phyloP scores from a whole-genome alignment of 805 yeast genomes.

The Ogataea siamensis region DNA sequence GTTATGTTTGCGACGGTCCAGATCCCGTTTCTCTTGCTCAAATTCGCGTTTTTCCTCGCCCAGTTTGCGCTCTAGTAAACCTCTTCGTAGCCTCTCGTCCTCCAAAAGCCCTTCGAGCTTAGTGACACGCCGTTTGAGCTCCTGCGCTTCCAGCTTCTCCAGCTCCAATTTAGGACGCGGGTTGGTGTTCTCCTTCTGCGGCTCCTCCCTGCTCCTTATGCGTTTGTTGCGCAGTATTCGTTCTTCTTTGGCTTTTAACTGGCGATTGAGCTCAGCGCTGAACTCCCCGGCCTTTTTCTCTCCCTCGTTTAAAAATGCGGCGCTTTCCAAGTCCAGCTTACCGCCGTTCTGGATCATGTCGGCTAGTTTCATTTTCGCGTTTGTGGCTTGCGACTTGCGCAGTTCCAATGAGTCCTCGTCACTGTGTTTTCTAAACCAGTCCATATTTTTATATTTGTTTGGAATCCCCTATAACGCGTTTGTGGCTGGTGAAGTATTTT shows the following conservation, averaged over 20 bases:
- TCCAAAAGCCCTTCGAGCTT: conserved; percentile 6
- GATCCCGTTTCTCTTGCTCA: conserved; percentile 3
- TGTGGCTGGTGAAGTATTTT: conserved; percentile 2
- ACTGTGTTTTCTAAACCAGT: conserved; percentile 7
- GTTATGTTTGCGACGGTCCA: conserved; percentile 4
- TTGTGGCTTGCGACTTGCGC: conserved; percentile 16
- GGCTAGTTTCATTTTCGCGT: conserved; percentile 16
- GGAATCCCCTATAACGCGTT: conserved; percentile 4
- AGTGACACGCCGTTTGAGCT: conserved; percentile 7
- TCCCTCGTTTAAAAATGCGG: conserved; percentile 10
- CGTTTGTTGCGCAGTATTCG: conserved; percentile 13
- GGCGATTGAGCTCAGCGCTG: conserved; percentile 18
- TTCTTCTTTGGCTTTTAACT: conserved; percentile 21
- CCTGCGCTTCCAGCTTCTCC: conserved; percentile 12
- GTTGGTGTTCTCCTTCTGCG: conserved; percentile 4
- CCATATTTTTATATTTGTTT: conserved; percentile 12
- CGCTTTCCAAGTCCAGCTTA: conserved; percentile 11
- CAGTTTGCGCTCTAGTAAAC: conserved; percentile 7
- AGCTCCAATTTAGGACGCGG: conserved; percentile 7
- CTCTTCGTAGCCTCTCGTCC: conserved; percentile 8
- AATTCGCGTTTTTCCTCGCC: conserved; percentile 7
- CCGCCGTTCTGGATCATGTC: conserved; percentile 15
- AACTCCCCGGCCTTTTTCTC: conserved; percentile 18
- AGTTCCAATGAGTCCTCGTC: conserved; percentile 22
- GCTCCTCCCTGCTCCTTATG: conserved; percentile 7